A percentile compares a stretch with the other conserved stretches of the same genome.
These are phyloP conservation scores for Mesembryanthemum crystallinum DNA, from an alignment of 148 eudicot species.

Conservation along the genomic window DNA sequence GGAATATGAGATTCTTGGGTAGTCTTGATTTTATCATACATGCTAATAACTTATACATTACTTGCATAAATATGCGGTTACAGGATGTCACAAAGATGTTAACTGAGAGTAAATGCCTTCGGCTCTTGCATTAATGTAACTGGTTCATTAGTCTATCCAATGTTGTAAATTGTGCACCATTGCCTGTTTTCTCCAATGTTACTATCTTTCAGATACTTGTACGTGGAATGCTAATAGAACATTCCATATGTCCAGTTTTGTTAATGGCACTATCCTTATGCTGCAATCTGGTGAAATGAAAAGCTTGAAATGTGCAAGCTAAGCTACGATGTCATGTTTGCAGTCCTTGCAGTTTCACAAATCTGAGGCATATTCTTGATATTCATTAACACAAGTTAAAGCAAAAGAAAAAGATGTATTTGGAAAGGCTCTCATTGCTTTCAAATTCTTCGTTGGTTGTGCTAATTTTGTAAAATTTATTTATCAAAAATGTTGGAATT, in stretches of 20 bases:
- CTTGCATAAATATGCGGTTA: background rate
- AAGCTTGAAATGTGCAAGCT: too few relatives aligned
- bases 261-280: too few relatives aligned
- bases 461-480: background rate
- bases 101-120: background rate
- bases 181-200: background rate
- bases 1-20: background rate
- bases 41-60: background rate
- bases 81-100: background rate
- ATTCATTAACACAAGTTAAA: too few relatives aligned
- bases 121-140: background rate
- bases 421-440: background rate
- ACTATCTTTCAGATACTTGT: background rate
- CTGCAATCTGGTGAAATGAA: too few relatives aligned
- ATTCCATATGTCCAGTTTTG: too few relatives aligned
- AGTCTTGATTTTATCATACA: background rate
- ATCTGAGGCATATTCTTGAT: background rate
- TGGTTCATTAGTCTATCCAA: background rate
- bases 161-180: background rate
- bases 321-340: background rate
- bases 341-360: background rate
- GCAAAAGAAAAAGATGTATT: background rate
- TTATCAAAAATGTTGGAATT: background rate
- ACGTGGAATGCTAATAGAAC: background rate
- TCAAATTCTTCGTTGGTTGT: background rate